phyloP scores from a whole-genome alignment of 169 alveolate species.

The Fabrea salina region DNA sequence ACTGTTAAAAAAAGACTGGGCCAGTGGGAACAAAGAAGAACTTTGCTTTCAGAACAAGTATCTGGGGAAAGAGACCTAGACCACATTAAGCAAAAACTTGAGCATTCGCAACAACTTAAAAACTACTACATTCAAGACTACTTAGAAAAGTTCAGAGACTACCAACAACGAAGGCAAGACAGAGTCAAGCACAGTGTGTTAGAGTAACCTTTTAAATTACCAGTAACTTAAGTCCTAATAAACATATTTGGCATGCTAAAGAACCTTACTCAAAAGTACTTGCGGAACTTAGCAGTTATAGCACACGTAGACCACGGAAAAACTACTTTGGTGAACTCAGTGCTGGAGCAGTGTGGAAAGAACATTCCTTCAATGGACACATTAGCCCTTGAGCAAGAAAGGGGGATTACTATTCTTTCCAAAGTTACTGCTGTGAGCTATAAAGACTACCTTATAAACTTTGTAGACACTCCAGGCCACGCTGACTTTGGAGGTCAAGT shows the following conservation, averaged over 20 bases:
- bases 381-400: slow-evolving; percentile 91
- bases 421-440: slow-evolving; percentile 91
- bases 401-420: slow-evolving; percentile 97
- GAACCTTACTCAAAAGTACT: slow-evolving; percentile 1
- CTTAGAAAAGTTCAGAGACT: too few relatives aligned
- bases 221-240: too few relatives aligned
- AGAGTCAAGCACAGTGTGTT: too few relatives aligned
- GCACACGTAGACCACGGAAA: slow-evolving; percentile 57
- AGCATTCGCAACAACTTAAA: too few relatives aligned
- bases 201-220: too few relatives aligned
- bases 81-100: too few relatives aligned
- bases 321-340: slow-evolving; percentile 75
- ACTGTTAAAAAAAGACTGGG: too few relatives aligned
- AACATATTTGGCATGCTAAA: neutral
- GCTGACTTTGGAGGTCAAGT: slow-evolving; percentile 99
- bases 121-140: too few relatives aligned
- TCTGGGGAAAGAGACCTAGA: too few relatives aligned
- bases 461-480: slow-evolving; percentile 92
- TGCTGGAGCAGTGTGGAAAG: slow-evolving; percentile 59
- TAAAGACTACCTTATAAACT: slow-evolving; percentile 85
- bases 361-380: slow-evolving; percentile 83
- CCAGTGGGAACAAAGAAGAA: too few relatives aligned
- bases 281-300: slow-evolving; percentile 57
- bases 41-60: too few relatives aligned
- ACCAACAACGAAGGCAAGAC: too few relatives aligned